phyloP scores from a whole-genome alignment of 83 land plant genomes.

The Diphasiastrum complanatum region DNA sequence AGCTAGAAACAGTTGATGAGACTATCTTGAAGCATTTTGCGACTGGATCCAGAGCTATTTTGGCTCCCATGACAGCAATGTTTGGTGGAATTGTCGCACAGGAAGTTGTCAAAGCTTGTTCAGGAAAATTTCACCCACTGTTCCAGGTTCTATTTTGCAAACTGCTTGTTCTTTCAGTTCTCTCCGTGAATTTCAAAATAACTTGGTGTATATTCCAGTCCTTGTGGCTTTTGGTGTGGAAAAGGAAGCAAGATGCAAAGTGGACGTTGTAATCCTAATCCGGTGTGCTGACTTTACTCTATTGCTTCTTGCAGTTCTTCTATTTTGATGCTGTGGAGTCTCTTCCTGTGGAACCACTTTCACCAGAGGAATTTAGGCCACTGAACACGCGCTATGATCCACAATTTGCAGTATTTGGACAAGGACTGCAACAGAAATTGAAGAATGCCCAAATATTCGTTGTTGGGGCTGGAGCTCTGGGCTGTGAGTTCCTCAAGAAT shows the following conservation, averaged over 20 bases:
- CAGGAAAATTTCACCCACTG: constrained; percentile 9
- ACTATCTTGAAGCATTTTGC: constrained; percentile 1
- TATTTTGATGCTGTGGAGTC: too few relatives aligned
- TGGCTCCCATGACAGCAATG: constrained; percentile 11
- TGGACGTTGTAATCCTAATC: too few relatives aligned
- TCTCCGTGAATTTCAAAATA: too few relatives aligned
- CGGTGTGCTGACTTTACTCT: too few relatives aligned
- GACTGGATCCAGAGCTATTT: constrained; percentile 8
- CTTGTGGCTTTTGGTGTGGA: background rate
- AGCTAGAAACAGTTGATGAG: constrained; percentile 8
- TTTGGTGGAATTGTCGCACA: constrained; percentile 12
- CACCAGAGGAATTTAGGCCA: too few relatives aligned
- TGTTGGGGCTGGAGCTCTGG: too few relatives aligned
- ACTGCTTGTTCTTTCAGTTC: too few relatives aligned
- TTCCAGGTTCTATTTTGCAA: background rate
- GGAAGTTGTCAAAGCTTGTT: constrained; percentile 9
- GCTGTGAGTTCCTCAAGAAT: too few relatives aligned
- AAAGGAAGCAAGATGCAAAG: too few relatives aligned
- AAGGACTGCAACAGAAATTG: background rate
- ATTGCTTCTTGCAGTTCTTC: background rate
- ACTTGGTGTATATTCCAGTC: too few relatives aligned
- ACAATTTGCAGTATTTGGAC: constrained; percentile 1
- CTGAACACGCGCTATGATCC: too few relatives aligned
- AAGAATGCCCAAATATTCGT: background rate
- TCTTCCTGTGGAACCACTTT: too few relatives aligned